These are phyloP conservation scores for Coleophoma crateriformis DNA, from an alignment of 2,329 filamentous ascomycete species.

Conservation along the genomic window DNA sequence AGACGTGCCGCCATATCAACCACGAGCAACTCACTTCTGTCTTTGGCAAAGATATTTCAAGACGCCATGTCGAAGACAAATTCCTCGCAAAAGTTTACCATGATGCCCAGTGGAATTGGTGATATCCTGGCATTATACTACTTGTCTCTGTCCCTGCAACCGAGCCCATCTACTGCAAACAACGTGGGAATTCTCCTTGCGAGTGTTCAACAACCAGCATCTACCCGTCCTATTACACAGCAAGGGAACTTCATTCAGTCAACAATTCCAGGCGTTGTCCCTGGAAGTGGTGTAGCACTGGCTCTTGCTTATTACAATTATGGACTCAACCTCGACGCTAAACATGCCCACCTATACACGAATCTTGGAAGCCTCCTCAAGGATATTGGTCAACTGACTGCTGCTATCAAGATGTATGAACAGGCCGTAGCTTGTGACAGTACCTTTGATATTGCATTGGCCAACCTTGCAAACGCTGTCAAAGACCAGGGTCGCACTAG, in stretches of 20 bases:
- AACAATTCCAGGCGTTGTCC: slow-evolving; percentile 69
- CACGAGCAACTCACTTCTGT: slow-evolving; percentile 91
- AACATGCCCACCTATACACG: slow-evolving; percentile 93
- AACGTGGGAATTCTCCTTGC: slow-evolving; percentile 97
- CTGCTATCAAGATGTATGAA: slow-evolving; percentile 96
- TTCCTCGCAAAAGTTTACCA: slow-evolving; percentile 40
- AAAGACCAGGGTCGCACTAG: slow-evolving; percentile 92
- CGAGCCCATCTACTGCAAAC: slow-evolving; percentile 95
- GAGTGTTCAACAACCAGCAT: slow-evolving; percentile 70
- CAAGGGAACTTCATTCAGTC: slow-evolving; percentile 29
- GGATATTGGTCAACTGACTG: slow-evolving; percentile 87
- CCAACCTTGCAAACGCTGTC: slow-evolving; percentile 94
- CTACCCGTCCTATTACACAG: slow-evolving; percentile 26
- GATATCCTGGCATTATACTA: slow-evolving; percentile 96
- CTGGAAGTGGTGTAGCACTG: slow-evolving; percentile 81
- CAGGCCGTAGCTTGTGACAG: slow-evolving; percentile 86
- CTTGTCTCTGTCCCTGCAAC: slow-evolving; percentile 85
- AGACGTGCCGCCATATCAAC: slow-evolving; percentile 81
- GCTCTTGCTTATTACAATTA: slow-evolving; percentile 95
- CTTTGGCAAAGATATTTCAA: slow-evolving; percentile 95
- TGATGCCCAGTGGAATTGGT: slow-evolving; percentile 69
- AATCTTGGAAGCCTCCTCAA: slow-evolving; percentile 94
- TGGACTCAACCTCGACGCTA: slow-evolving; percentile 76
- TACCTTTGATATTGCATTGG: slow-evolving; percentile 94
- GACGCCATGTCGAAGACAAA: slow-evolving; percentile 74